Evolutionary conservation across 768 basidiomycete species (phyloP).

Genomic region (Tremella mesenterica): DNA sequence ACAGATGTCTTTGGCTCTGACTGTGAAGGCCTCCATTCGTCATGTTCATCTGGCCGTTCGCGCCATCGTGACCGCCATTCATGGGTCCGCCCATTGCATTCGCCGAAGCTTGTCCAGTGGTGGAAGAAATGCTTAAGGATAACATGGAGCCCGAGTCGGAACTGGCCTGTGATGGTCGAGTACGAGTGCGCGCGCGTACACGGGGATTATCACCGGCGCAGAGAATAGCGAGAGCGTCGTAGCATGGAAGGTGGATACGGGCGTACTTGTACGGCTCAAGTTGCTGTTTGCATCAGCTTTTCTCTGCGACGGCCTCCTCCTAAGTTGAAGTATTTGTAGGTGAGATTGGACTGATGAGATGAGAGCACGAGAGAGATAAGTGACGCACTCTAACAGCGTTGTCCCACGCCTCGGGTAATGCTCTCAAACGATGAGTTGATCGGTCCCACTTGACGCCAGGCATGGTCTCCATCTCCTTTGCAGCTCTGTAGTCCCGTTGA

Average conservation of each 20-base stretch:
- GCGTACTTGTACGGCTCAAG: slow-evolving; percentile 25
- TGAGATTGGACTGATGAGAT: too few species aligned
- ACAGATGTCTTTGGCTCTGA: too few species aligned
- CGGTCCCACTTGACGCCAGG: slow-evolving; percentile 30
- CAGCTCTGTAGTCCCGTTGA: slow-evolving; percentile 29
- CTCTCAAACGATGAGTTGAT: slow-evolving; percentile 8
- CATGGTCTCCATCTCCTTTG: slow-evolving; percentile 26
- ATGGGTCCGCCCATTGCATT: not conserved
- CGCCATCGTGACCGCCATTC: too few species aligned
- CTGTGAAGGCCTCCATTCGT: not conserved
- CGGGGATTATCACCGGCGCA: slow-evolving; percentile 14
- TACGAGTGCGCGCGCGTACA: slow-evolving; percentile 9
- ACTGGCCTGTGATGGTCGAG: slow-evolving; percentile 14
- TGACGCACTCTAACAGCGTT: slow-evolving; percentile 23
- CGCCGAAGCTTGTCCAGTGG: not conserved
- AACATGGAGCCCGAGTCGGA: slow-evolving; percentile 16
- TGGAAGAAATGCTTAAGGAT: not conserved
- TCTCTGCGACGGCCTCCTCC: not conserved
- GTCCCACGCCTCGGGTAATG: slow-evolving; percentile 22
- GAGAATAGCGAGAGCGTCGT: slow-evolving; percentile 19
- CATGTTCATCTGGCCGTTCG: not conserved
- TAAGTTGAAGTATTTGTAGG: too few species aligned
- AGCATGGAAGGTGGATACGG: slow-evolving; percentile 23
- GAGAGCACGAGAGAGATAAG: not conserved
- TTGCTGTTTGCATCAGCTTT: slow-evolving; percentile 4